phyloP scores from a whole-genome alignment of 768 basidiomycete genomes.

The Leccinum sublutescens region DNA sequence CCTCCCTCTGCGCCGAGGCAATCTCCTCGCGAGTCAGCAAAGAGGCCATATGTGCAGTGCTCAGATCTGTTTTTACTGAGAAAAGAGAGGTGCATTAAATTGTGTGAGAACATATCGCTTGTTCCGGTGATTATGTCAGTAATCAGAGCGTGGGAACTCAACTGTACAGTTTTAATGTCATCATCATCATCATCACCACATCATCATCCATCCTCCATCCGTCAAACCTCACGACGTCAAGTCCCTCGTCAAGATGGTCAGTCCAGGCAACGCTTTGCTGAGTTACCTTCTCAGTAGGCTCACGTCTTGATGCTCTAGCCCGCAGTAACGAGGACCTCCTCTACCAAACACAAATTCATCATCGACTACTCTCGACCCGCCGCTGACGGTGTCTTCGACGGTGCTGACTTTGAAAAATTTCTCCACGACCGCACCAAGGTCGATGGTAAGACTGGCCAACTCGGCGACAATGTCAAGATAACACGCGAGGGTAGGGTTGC shows the following conservation, averaged over 20 bases:
- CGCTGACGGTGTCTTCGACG: slow-evolving; percentile 57
- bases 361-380: slow-evolving; percentile 88
- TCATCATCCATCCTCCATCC: not conserved
- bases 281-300: slow-evolving; percentile 92
- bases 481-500: slow-evolving; percentile 66
- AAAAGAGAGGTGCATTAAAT: not conserved
- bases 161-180: slow-evolving; percentile 52
- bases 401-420: slow-evolving; percentile 78
- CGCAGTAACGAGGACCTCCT: slow-evolving; percentile 47
- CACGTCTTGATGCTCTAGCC: slow-evolving; percentile 54
- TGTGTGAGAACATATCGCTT: slow-evolving; percentile 9
- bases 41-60: slow-evolving; percentile 17
- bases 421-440: slow-evolving; percentile 94
- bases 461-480: slow-evolving; percentile 88
- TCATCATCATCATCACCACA: slow-evolving; percentile 5
- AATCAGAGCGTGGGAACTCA: slow-evolving; percentile 18
- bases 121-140: slow-evolving; percentile 15
- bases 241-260: slow-evolving; percentile 62
- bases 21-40: slow-evolving; percentile 63
- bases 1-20: slow-evolving; percentile 68
- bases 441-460: slow-evolving; percentile 87
- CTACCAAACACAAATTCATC: slow-evolving; percentile 73
- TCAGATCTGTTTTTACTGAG: not conserved
- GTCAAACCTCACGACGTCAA: not conserved
- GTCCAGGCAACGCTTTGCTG: slow-evolving; percentile 82